phyloP scores from a whole-genome alignment of 495 filamentous ascomycete genomes.

The Penicillium alfredii region DNA sequence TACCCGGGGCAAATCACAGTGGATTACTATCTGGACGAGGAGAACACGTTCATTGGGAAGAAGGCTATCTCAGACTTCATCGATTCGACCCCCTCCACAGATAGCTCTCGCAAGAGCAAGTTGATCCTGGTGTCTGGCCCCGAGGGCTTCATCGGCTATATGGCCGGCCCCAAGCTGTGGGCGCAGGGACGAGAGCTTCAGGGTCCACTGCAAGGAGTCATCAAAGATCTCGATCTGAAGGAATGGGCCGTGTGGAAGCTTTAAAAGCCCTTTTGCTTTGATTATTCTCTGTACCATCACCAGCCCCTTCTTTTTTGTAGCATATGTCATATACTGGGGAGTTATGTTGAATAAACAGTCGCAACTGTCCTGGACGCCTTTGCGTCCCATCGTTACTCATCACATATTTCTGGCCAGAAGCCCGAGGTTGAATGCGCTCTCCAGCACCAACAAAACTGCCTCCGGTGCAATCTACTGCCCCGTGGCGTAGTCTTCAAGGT shows the following conservation, averaged over 20 bases:
- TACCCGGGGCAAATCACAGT: slow-evolving; percentile 53
- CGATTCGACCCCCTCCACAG: slow-evolving; percentile 17
- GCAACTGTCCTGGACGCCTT: slow-evolving; percentile 10
- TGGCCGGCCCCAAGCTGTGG: slow-evolving; percentile 74
- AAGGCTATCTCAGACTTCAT: slow-evolving; percentile 37
- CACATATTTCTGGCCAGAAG: slow-evolving; percentile 6
- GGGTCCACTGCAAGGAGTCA: slow-evolving; percentile 54
- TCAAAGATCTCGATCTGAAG: slow-evolving; percentile 46
- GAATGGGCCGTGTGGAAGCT: slow-evolving; percentile 61
- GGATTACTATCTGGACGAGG: slow-evolving; percentile 75
- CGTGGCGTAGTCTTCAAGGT: slow-evolving; percentile 54
- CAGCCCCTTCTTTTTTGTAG: slow-evolving; percentile 13
- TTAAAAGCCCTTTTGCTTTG: slow-evolving; percentile 24
- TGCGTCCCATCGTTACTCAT: slow-evolving; percentile 11
- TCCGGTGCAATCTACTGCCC: slow-evolving; percentile 19
- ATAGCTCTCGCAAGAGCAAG: slow-evolving; percentile 35
- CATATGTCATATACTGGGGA: slow-evolving; percentile 17
- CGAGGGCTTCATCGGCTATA: slow-evolving; percentile 76
- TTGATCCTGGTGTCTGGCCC: slow-evolving; percentile 80
- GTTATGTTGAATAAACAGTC: slow-evolving; percentile 27
- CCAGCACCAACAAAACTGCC: background rate
- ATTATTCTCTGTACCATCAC: slow-evolving; percentile 2
- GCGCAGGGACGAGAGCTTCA: slow-evolving; percentile 64
- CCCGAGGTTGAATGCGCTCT: slow-evolving; percentile 14
- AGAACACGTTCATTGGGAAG: slow-evolving; percentile 55